These are phyloP conservation scores for Gaeumannomyces sp. DNA, from an alignment of 2,329 filamentous ascomycete species.

Conservation along the genomic window DNA sequence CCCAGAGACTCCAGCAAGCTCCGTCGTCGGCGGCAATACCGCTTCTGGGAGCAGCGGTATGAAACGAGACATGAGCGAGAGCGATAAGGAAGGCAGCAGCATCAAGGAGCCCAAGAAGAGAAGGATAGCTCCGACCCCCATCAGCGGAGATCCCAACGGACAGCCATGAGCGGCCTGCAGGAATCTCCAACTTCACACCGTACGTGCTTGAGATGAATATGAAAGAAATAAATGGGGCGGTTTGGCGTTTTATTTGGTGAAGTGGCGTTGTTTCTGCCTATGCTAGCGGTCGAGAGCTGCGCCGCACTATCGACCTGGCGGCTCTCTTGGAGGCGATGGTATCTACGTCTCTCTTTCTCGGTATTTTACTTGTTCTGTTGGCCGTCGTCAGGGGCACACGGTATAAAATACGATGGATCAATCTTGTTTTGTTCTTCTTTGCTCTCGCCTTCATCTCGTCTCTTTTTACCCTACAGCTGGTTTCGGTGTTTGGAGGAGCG, in stretches of 20 bases:
- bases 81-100: constrained; percentile 41
- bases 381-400: background rate
- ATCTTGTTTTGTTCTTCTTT: no score
- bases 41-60: constrained; percentile 39
- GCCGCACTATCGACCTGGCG: background rate
- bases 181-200: background rate
- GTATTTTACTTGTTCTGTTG: background rate
- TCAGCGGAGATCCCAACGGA: constrained; percentile 26
- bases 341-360: background rate
- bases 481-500: background rate
- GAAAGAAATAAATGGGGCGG: background rate
- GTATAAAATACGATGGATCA: background rate
- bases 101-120: constrained; percentile 58
- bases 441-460: no score
- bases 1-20: constrained; percentile 74
- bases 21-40: constrained; percentile 37
- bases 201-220: background rate
- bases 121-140: constrained; percentile 61
- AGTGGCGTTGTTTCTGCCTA: background rate
- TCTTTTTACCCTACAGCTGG: no score
- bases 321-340: background rate
- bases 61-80: constrained; percentile 53
- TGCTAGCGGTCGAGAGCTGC: background rate
- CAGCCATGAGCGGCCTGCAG: background rate
- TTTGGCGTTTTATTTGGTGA: background rate